Conservation (phyloP, 305 asterid genomes). For the Fraxinus dipetala region DNA sequence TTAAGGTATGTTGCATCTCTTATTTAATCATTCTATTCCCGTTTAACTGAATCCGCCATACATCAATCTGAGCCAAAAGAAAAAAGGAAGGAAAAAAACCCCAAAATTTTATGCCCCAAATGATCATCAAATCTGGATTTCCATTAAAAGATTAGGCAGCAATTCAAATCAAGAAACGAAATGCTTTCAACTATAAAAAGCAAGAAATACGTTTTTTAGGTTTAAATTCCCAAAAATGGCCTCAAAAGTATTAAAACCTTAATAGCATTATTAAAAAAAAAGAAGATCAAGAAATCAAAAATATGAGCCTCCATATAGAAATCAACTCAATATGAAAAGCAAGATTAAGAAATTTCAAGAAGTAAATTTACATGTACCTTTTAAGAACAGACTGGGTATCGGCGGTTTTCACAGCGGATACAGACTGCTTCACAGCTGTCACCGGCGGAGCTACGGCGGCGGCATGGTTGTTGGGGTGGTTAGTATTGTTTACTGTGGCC, state of each 20-base stretch:
- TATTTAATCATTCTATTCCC: background rate
- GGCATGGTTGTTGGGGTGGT: conserved; percentile 44
- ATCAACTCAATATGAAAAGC: background rate
- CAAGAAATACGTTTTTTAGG: background rate
- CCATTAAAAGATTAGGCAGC: background rate
- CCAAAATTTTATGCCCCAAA: background rate
- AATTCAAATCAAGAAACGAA: background rate
- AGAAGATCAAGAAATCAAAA: background rate
- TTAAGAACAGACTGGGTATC: conserved; percentile 85
- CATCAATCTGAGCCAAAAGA: background rate
- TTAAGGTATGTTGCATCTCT: background rate
- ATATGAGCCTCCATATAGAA: background rate
- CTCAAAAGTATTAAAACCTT: conserved; percentile 1
- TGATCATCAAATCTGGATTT: background rate
- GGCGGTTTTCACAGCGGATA: conserved; percentile 48
- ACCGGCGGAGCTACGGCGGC: conserved; percentile 23
- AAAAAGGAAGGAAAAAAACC: background rate
- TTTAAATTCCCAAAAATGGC: background rate
- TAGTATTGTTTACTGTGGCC: conserved; percentile 39
- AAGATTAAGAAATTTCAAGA: background rate
- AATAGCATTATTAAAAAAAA: background rate
- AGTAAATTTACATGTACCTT: conserved; percentile 38
- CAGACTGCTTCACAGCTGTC: conserved; percentile 55
- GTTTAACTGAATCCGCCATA: background rate
- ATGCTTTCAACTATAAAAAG: background rate